Evolutionary conservation across 257 asterid species (phyloP).

Genomic region (Primulina huaijiensis): DNA sequence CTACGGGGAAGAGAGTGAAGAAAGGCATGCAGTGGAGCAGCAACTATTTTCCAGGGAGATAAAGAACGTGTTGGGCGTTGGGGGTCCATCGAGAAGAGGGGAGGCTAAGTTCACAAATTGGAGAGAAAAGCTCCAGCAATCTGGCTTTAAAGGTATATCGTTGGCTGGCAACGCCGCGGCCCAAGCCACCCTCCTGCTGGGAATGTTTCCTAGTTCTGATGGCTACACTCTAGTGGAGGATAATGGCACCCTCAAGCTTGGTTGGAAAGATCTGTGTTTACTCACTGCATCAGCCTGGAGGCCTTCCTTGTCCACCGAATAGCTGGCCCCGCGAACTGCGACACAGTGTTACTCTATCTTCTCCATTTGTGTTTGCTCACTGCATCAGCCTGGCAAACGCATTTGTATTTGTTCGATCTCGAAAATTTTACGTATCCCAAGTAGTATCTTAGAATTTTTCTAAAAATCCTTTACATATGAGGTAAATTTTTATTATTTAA

Average conservation of each 20-base stretch:
- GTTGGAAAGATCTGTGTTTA: slow-evolving; percentile 98
- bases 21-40: slow-evolving; percentile 88
- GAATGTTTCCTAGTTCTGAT: slow-evolving; percentile 80
- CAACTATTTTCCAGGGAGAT: slow-evolving; percentile 88
- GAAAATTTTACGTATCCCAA: too few relatives aligned
- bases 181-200: slow-evolving; percentile 87
- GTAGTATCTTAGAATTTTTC: too few relatives aligned
- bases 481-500: too few relatives aligned
- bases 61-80: slow-evolving; percentile 67
- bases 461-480: too few relatives aligned
- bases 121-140: slow-evolving; percentile 89
- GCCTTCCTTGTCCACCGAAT: slow-evolving; percentile 33
- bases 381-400: too few relatives aligned
- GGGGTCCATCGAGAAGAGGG: slow-evolving; percentile 78
- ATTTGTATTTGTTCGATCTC: too few relatives aligned
- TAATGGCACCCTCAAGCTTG: slow-evolving; percentile 85
- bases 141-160: slow-evolving; percentile 76
- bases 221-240: slow-evolving; percentile 96
- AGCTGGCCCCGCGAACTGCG: neutral
- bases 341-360: neutral
- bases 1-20: slow-evolving; percentile 94
- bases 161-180: slow-evolving; percentile 93
- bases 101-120: slow-evolving; percentile 79
- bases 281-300: slow-evolving; percentile 98
- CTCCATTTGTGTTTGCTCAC: neutral